Percentiles rank a stretch among this genome's conserved stretches.
Conservation (phyloP, 148 eudicot genomes). For the Spergularia marina region DNA sequence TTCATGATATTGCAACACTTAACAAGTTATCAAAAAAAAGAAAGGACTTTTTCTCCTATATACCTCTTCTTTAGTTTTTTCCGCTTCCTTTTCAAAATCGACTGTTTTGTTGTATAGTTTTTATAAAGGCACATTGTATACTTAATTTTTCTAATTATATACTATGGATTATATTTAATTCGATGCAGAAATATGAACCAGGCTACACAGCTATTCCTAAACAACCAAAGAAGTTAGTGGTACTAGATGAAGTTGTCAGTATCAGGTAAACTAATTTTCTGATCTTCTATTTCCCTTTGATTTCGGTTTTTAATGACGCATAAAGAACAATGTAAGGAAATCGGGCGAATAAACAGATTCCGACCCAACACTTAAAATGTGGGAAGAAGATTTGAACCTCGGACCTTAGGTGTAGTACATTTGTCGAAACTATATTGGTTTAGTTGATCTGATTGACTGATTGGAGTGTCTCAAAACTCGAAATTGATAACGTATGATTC, state of each 20-base stretch:
- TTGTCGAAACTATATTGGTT: too few species aligned
- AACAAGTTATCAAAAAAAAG: not conserved
- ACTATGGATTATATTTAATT: not conserved
- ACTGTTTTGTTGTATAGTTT: not conserved
- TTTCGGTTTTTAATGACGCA: not conserved
- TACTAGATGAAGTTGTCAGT: slow-evolving; percentile 38
- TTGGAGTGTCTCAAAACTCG: too few species aligned
- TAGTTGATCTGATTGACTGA: too few species aligned
- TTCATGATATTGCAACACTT: not conserved
- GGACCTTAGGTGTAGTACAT: too few species aligned
- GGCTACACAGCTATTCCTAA: slow-evolving; percentile 66
- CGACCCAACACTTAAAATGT: too few species aligned
- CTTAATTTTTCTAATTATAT: not conserved
- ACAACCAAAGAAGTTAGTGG: slow-evolving; percentile 32
- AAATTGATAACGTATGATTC: too few species aligned
- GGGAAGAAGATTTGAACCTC: too few species aligned
- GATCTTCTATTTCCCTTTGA: not conserved
- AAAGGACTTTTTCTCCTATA: not conserved
- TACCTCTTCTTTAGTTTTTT: too few species aligned
- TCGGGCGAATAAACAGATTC: too few species aligned
- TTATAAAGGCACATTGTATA: not conserved
- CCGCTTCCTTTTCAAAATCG: not conserved
- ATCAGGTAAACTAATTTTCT: slow-evolving; percentile 45
- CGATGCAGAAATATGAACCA: slow-evolving; percentile 71
- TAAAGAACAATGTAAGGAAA: too few species aligned